These are phyloP conservation scores for Ustilago trichophora DNA, from an alignment of 1,284 basidiomycete genomes.

Conservation along the genomic window DNA sequence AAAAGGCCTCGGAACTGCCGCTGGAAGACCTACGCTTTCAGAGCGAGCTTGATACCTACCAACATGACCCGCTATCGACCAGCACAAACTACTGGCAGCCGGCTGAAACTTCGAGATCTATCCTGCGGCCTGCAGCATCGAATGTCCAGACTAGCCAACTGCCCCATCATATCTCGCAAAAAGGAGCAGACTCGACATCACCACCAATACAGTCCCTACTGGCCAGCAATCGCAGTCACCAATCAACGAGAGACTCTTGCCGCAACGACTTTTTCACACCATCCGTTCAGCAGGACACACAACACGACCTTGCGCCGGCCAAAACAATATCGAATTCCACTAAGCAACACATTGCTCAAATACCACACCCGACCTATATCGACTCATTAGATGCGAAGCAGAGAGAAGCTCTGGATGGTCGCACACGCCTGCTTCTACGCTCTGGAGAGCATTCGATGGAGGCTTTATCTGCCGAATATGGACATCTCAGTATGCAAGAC, in stretches of 20 bases:
- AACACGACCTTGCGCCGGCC: background rate
- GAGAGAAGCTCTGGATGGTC: conserved; percentile 4
- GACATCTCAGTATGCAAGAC: background rate
- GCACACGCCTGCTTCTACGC: conserved; percentile 4
- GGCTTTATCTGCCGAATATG: conserved; percentile 8
- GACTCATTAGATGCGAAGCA: conserved; percentile 6
- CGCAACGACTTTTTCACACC: conserved; percentile 36
- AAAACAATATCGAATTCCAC: background rate
- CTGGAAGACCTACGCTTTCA: conserved; percentile 25
- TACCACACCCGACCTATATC: conserved; percentile 10
- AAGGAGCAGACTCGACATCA: too few species aligned
- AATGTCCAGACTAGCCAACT: too few species aligned
- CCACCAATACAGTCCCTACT: background rate
- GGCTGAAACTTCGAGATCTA: background rate
- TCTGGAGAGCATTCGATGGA: conserved; percentile 34
- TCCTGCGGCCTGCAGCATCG: too few species aligned
- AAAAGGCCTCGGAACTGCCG: conserved; percentile 32
- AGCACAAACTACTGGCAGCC: conserved; percentile 10
- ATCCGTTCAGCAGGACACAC: background rate
- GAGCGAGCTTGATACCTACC: conserved; percentile 12
- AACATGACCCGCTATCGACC: conserved; percentile 5
- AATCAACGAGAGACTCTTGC: background rate
- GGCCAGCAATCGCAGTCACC: background rate
- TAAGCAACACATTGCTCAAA: background rate
- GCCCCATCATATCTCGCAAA: too few species aligned